Base-by-base conservation (phyloP, 495 filamentous ascomycete species). In the Elasticomyces elasticus region DNA sequence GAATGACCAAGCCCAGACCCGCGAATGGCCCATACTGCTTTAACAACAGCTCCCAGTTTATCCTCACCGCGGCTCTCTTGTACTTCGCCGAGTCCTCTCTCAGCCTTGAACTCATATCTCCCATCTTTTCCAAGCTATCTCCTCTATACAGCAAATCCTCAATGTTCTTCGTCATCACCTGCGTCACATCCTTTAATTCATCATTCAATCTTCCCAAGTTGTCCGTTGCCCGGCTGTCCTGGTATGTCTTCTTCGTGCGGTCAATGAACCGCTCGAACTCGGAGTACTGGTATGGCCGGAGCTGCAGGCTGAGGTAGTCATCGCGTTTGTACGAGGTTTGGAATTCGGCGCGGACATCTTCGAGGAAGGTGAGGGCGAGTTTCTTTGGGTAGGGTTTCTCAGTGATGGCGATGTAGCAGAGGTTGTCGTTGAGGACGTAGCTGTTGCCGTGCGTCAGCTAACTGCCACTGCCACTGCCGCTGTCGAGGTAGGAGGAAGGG, bases 111-210 rank as follows among this genome's bases (percentile, higher is more conserved):
- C 86, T 92, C 71, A 97, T 79, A 71, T 97, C 92, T 25, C 92
- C 94, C 92, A 99, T 99, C 51, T 87, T 78, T 82, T 99, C 94
- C 57, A 99, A 71, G 64, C 84, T 92, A 65, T 97, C 92, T 9
- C 92, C 92, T 50, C 92, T 77, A 65, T 99, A 99, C 53, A 99
- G 69, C 65, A 99, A 70, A 67, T 99, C 92, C 73, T 99, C 92
- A 64, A 99, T 99, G 68, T 99, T 99, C 79, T 97, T 99, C 28
- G 92, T 97, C 92, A 99, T 99, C 59, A 97, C 90, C 69, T 94
- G 88, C 13, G 92, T 96, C 49, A 99, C 92, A 77, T 97, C 92
- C 63, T 89, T 82, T 40, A 99, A 78, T 75, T 99, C 92, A 66
- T 95, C 87, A 63, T 96, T 95, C 58, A 95, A 71, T 63, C 87